Evolutionary conservation across 805 yeast genomes (phyloP), one percentile per base, ranked within the genome.

Genomic region (Komagataella phaffii): DNA sequence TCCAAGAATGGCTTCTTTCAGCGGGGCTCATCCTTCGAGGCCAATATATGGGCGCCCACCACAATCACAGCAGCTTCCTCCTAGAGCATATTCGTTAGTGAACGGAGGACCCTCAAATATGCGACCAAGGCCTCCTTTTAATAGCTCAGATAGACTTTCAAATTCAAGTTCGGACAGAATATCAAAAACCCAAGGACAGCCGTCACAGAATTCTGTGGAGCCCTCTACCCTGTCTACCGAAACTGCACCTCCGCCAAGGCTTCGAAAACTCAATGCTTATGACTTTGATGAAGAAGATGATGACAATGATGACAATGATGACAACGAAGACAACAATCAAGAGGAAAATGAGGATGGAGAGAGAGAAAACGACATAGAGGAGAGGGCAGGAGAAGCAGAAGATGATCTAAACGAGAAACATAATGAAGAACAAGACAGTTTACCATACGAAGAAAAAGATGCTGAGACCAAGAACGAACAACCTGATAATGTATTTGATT

Each of bases 281-380:
- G 57, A 56, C 23, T 58, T 59, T 48, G 66, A 62, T 24, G 63
- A 58, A n/a, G 64, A 60, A 7, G 58, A 57, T 5, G 58, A 54
- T 2, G 59, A 54, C 3, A 58, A 56, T 21, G 51, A 45, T 4
- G 43, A 49, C 44, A 55, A 18, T 7, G 23, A 19, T 8, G 47
- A 8, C 47, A 45, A 18, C 14, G 47, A 45, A 14, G 47, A 45
- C 23, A 45, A 18, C 14, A 19, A 18, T 30, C 40, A 30, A 30
- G 40, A 10, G 40, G 40, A 30, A 30, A 4, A 7, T 30, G 14
- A 30, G 40, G 12, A 4, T 10, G 40, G 40, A 30, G 40, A 30
- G 4, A 5, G 14, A 8, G 14, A 10, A 8, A 30, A 30, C 40
- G 40, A 30, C 14, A 10, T 45, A 5, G 47, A 19, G 23, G 47